Base-by-base conservation (phyloP, 2,329 filamentous ascomycete genomes). In the Ceratocystis diversiconidia region DNA sequence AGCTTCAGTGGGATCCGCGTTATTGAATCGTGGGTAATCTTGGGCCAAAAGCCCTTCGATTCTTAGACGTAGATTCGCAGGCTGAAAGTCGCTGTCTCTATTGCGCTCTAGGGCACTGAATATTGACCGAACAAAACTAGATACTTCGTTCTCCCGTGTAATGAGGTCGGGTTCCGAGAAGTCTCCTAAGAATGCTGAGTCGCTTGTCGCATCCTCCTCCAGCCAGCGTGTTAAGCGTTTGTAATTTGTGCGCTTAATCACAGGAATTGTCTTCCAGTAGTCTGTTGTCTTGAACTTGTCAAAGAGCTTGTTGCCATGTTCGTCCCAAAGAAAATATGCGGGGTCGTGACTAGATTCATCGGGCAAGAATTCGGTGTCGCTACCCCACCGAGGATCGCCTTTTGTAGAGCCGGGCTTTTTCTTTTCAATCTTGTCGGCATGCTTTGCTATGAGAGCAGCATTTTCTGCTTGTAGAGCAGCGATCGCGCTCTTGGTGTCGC, bases 401-500 rank as follows among this genome's bases (percentile, higher is more conserved):
- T 64, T 44, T 50, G 12, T 43, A 7, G 4, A 22, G 17, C 28
- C 28, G 8, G 22, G 15, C 2, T 55, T 36, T 22, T 25, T n/a
- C 17, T 44, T 28, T 36, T 48, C 41, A 48, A 66, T 43, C 55
- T 61, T 66, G 15, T 63, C 41, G 19, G 59, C 17, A 41, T 67
- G 66, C 50, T 67, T 67, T 19, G 63, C 60, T 43, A 65, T 59
- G 30, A 67, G 57, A n/a, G 41, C 25, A 22, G 62, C 62, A 36
- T 70, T 66, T 46, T 69, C 67, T 8, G 67, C 48, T 64, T 64
- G 59, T 5, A 68, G 41, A 17, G 66, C 60, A 32, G 67, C 66
- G 64, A 69, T 66, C 8, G 67, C 63, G 15, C 64, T 62, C 61
- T 67, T 67, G 8, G 68, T 68, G n/a, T 69, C 64, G 60, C 57